A percentile compares a stretch with the other conserved stretches of the same genome.
Conservation (phyloP, 306 rosid genomes). For the Corylus heterophylla region DNA sequence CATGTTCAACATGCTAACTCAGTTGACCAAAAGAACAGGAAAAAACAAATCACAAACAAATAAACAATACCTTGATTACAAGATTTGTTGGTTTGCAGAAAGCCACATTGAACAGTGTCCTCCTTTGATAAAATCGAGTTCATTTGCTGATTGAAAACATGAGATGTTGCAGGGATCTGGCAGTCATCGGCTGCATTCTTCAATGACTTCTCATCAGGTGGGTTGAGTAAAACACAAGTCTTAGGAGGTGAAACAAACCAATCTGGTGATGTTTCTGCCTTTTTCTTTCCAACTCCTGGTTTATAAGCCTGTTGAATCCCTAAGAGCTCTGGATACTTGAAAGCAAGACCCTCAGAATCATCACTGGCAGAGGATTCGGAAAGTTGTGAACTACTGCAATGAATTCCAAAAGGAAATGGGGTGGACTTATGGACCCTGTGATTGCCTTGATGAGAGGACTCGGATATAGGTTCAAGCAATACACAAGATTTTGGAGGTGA, state of each 20-base stretch:
- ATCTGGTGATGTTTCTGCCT: slow-evolving; percentile 61
- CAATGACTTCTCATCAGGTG: slow-evolving; percentile 51
- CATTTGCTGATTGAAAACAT: slow-evolving; percentile 22
- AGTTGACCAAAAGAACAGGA: slow-evolving; percentile 9
- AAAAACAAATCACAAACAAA: background rate
- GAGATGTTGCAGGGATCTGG: slow-evolving; percentile 7
- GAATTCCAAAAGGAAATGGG: slow-evolving; percentile 73
- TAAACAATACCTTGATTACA: slow-evolving; percentile 47
- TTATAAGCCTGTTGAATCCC: slow-evolving; percentile 49
- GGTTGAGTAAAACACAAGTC: slow-evolving; percentile 79
- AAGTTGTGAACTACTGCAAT: slow-evolving; percentile 45
- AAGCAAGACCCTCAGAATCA: slow-evolving; percentile 48
- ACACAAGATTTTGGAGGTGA: slow-evolving; percentile 91
- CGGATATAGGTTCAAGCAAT: slow-evolving; percentile 80
- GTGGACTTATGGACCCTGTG: slow-evolving; percentile 53
- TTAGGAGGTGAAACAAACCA: slow-evolving; percentile 91
- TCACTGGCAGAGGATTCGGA: slow-evolving; percentile 48
- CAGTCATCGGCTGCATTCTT: slow-evolving; percentile 33
- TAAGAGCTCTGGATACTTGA: slow-evolving; percentile 67
- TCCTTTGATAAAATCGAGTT: slow-evolving; percentile 15
- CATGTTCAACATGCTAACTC: slow-evolving; percentile 16
- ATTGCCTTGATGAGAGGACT: slow-evolving; percentile 39
- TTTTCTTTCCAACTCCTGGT: slow-evolving; percentile 45
- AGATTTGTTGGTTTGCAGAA: slow-evolving; percentile 35
- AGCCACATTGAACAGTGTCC: slow-evolving; percentile 29